phyloP scores from a whole-genome alignment of 352 stramenopile genomes.

The Pythium myriotylum region DNA sequence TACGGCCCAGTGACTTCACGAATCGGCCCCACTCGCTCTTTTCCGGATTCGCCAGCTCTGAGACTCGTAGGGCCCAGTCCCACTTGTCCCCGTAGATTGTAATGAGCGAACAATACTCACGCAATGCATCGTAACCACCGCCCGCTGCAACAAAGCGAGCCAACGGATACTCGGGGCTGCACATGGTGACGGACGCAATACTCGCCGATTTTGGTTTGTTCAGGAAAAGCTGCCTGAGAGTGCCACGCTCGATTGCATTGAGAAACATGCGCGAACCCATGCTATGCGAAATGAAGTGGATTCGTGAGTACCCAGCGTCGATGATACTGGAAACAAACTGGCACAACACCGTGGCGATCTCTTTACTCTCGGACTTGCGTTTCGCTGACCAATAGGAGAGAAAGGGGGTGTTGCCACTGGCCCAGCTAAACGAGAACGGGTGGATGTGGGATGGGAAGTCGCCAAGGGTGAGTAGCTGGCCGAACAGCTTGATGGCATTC shows the following conservation, averaged over 20 bases:
- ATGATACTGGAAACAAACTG: constrained; percentile 56
- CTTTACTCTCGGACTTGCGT: constrained; percentile 6
- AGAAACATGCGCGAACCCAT: constrained; percentile 75
- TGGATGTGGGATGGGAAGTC: constrained; percentile 69
- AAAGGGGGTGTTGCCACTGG: constrained; percentile 37
- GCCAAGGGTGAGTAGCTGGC: constrained; percentile 55
- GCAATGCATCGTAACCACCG: constrained; percentile 40
- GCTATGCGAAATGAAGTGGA: constrained; percentile 70
- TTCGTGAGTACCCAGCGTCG: constrained; percentile 58
- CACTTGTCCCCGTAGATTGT: constrained; percentile 62
- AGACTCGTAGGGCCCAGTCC: constrained; percentile 12
- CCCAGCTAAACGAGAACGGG: constrained; percentile 75
- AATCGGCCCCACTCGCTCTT: not conserved
- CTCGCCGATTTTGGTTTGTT: constrained; percentile 18
- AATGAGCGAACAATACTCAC: constrained; percentile 42
- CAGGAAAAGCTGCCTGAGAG: constrained; percentile 47
- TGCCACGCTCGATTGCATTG: constrained; percentile 42
- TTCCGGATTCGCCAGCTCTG: constrained; percentile 15
- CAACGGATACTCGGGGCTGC: constrained; percentile 66
- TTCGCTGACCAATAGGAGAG: constrained; percentile 10
- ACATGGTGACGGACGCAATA: constrained; percentile 13
- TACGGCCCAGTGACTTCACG: constrained; percentile 10
- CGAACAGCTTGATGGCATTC: constrained; percentile 61
- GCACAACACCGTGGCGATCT: constrained; percentile 34
- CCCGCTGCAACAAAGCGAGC: constrained; percentile 40